Percentiles rank a stretch among this genome's conserved stretches.
Conservation (phyloP, 2,329 filamentous ascomycete genomes). For the Samsoniella hepiali region DNA sequence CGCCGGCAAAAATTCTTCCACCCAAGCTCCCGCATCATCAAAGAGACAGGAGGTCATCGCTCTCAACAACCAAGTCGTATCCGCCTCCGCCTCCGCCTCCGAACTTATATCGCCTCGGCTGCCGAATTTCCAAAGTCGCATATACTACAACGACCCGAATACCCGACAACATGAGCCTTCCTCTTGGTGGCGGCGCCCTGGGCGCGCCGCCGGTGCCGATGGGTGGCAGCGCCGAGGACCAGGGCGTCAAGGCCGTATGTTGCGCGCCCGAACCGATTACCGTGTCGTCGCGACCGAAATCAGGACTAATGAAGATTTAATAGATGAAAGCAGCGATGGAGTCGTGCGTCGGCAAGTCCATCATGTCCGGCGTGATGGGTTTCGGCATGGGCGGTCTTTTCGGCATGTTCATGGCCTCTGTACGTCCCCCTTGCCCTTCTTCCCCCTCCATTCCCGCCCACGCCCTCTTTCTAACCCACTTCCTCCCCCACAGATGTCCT, state of each 20-base stretch:
- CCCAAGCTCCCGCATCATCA: constrained; percentile 23
- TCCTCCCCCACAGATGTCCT: constrained; percentile 75
- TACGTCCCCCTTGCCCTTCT: constrained; percentile 45
- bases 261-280: not conserved
- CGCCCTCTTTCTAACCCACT: not conserved
- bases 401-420: constrained; percentile 95
- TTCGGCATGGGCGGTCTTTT: constrained; percentile 93
- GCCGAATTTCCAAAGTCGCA: not conserved
- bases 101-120: not conserved
- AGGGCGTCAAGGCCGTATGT: constrained; percentile 50
- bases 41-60: constrained; percentile 18
- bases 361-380: constrained; percentile 87
- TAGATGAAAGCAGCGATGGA: constrained; percentile 86
- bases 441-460: not conserved
- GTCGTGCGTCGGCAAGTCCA: constrained; percentile 84
- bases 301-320: not conserved
- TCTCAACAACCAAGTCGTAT: constrained; percentile 18
- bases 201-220: constrained; percentile 22
- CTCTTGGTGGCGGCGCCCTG: constrained; percentile 25
- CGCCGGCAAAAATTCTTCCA: constrained; percentile 39
- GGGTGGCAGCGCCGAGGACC: constrained; percentile 43
- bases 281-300: too few species aligned
- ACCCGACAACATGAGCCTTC: constrained; percentile 36
- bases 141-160: not conserved
- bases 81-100: constrained; percentile 9